Evolutionary conservation across 257 asterid genomes (phyloP).

Genomic region (Ajuga chamaepitys): DNA sequence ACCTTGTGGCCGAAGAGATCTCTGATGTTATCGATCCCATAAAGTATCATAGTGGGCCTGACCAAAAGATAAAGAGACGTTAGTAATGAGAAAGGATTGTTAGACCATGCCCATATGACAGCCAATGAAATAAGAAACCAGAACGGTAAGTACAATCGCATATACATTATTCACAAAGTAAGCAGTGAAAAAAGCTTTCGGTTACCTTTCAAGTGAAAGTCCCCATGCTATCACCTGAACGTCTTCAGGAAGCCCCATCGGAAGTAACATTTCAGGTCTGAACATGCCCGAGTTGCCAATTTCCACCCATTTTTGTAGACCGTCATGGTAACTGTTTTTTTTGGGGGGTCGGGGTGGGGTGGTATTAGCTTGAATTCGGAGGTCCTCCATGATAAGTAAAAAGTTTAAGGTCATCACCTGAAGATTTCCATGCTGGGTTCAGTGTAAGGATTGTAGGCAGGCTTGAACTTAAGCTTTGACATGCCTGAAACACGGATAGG

Average conservation of each 20-base stretch:
- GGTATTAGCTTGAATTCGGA: slow-evolving; percentile 1
- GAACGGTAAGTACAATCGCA: background rate
- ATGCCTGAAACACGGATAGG: slow-evolving; percentile 48
- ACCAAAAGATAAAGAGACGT: background rate
- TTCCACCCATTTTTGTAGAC: slow-evolving; percentile 91
- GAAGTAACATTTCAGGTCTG: slow-evolving; percentile 96
- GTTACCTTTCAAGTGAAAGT: slow-evolving; percentile 93
- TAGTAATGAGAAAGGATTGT: background rate
- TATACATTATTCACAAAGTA: background rate
- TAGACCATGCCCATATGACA: background rate
- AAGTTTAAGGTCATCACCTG: slow-evolving; percentile 41
- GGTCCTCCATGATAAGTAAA: background rate
- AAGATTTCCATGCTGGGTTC: slow-evolving; percentile 99
- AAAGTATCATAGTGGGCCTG: slow-evolving; percentile 96
- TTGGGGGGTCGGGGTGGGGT: background rate
- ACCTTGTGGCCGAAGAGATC: slow-evolving; percentile 98
- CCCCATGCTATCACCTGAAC: slow-evolving; percentile 99
- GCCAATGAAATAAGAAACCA: background rate
- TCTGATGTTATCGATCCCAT: slow-evolving; percentile 87
- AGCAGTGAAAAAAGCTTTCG: background rate
- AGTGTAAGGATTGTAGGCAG: slow-evolving; percentile 95
- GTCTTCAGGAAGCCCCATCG: slow-evolving; percentile 97
- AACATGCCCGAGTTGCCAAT: slow-evolving; percentile 98
- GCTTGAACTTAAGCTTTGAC: slow-evolving; percentile 91
- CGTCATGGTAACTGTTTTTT: slow-evolving; percentile 96